Evolutionary conservation across 345 rosid genomes (phyloP), one percentile per base, ranked within the genome.

Genomic region (Chamaenerion angustifolium): DNA sequence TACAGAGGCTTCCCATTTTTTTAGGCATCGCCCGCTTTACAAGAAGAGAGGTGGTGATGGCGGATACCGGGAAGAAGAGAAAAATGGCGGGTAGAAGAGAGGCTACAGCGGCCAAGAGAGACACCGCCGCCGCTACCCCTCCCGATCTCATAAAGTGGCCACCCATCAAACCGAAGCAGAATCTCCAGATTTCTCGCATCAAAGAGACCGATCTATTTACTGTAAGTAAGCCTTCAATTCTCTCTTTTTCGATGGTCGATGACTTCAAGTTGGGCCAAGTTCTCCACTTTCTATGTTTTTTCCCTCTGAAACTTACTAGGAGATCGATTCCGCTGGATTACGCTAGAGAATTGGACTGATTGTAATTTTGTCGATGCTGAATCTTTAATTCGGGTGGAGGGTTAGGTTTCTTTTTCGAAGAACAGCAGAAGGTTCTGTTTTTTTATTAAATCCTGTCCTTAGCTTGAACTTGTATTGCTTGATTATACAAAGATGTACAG

Each of bases 191-290:
- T 31, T 57, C 51, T 49, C 70, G 44, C 17, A 62, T 73, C 55
- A 69, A 73, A 60, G 75, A 64, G 9, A 57, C 31, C 63, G 75
- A 73, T 60, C 78, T 73, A 40, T 69, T 73, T 56, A 73, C 68
- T 37, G 75, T 69, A 58, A 11, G 75, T 69, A 55, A 11, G 46
- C 14, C 21, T 53, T 42, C 45, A 14, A 3, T 42, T 50, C 31
- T 42, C 16, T 12, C 35, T 15, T 16, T n/a, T 40, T 27, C 21
- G 35, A 19, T 2, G 10, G 8, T 19, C 14, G 15, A 12, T 12
- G 10, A 6, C 16, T 14, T 14, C 17, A 10, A 45, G 16, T 10
- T 14, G 11, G 6, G 0, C 18, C 18, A 40, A 11, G 23, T 25
- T 48, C 37, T 19, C 8, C 35, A 19, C 27, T 19, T 47, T 48